Conservation (phyloP, 495 filamentous ascomycete species). For the Penicillium turbatum region DNA sequence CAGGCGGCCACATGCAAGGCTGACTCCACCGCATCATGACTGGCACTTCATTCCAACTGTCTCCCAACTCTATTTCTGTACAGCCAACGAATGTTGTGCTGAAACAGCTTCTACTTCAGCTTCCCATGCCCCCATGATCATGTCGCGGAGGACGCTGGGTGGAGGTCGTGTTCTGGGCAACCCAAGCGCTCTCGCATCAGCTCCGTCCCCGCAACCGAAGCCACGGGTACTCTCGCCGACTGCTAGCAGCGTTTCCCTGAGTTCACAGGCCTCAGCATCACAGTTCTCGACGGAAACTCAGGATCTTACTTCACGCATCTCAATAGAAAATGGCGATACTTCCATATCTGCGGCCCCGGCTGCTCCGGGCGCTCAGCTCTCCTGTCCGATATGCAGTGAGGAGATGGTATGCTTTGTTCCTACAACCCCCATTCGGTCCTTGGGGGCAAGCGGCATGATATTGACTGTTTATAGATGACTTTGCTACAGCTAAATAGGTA, state of each 20-base stretch:
- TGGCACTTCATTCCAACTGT: constrained; percentile 13
- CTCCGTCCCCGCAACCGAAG: constrained; percentile 51
- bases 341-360: constrained; percentile 47
- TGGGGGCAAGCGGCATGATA: constrained; percentile 7
- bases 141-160: constrained; percentile 81
- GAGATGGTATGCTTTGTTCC: constrained; percentile 66
- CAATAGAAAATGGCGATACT: constrained; percentile 49
- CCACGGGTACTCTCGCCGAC: constrained; percentile 55
- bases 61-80: constrained; percentile 12
- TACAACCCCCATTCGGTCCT: not conserved
- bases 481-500: constrained; percentile 88
- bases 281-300: constrained; percentile 54
- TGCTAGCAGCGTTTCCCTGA: constrained; percentile 55
- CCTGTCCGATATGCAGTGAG: constrained; percentile 94
- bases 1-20: constrained; percentile 20
- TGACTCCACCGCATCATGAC: constrained; percentile 31
- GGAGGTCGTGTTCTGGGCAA: constrained; percentile 85
- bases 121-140: constrained; percentile 50
- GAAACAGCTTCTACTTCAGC: constrained; percentile 17
- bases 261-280: constrained; percentile 58
- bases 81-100: constrained; percentile 20
- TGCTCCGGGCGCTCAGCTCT: constrained; percentile 59
- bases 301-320: constrained; percentile 56
- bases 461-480: constrained; percentile 60
- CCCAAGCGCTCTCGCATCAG: constrained; percentile 70